Conservation (phyloP, 2,329 filamentous ascomycete genomes). For the Blastomyces gilchristii region DNA sequence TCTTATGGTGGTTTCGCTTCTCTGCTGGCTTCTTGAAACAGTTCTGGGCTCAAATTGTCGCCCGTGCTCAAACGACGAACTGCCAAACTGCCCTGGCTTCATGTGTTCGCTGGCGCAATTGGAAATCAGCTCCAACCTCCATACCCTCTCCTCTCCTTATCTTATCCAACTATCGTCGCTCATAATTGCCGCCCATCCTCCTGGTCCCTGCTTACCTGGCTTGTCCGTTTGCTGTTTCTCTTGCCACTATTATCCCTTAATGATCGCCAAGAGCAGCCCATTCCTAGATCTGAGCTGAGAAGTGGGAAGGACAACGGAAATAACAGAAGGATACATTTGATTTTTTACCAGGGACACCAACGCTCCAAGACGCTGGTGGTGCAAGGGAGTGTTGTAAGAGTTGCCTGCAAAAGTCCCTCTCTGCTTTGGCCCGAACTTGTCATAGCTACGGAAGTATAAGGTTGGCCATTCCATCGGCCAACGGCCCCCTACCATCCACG, state of each 20-base stretch:
- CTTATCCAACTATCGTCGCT: not conserved
- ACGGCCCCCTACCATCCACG: not conserved
- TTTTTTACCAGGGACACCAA: not conserved
- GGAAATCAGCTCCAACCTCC: not conserved
- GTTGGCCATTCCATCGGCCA: not conserved
- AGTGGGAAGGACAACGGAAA: not conserved
- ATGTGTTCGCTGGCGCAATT: constrained; percentile 6
- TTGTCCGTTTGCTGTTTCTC: not conserved
- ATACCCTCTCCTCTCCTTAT: not conserved
- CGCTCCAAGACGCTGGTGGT: not conserved
- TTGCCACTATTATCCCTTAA: not conserved
- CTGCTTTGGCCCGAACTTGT: not conserved
- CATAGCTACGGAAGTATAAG: not conserved
- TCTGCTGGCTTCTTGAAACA: constrained; percentile 1
- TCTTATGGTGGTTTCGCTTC: not conserved
- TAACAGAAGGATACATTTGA: not conserved
- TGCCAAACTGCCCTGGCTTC: not conserved
- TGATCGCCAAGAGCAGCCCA: not conserved
- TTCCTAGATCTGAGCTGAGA: not conserved
- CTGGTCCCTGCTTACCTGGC: not conserved
- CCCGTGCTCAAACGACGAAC: not conserved
- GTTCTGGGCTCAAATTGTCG: constrained; percentile 3
- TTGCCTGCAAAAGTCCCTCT: not conserved
- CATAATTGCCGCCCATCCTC: constrained; percentile 2
- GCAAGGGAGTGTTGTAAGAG: not conserved